These are phyloP conservation scores for Entomortierella lignicola DNA, from an alignment of 192 early-diverging fungal species.

Conservation along the genomic window DNA sequence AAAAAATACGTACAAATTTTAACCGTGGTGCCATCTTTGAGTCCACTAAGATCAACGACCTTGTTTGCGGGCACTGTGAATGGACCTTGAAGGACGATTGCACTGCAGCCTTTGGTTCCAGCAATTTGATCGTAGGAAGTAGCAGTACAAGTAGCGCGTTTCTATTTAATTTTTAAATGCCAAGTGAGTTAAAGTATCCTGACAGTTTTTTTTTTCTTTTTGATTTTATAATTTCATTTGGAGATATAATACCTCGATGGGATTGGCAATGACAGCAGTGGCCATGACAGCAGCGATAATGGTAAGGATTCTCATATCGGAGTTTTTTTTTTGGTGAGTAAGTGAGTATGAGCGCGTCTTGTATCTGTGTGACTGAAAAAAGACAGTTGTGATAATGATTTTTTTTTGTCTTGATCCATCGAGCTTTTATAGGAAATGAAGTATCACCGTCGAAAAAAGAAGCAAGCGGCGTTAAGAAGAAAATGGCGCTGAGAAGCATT, in stretches of 20 bases:
- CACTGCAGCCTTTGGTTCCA: conserved; percentile 24
- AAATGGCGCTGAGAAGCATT: no score
- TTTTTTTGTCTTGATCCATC: neutral
- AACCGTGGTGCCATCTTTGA: conserved; percentile 52
- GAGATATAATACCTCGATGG: conserved; percentile 9
- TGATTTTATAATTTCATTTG: neutral
- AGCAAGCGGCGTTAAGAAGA: no score
- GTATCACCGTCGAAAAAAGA: no score
- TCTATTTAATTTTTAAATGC: conserved; percentile 5
- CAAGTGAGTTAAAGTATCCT: neutral
- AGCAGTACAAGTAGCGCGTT: conserved; percentile 16
- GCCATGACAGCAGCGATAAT: conserved; percentile 28
- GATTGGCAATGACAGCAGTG: conserved; percentile 19
- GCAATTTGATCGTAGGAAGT: conserved; percentile 36
- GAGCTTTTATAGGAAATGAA: neutral
- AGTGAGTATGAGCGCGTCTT: conserved; percentile 6
- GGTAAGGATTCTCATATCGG: conserved; percentile 21
- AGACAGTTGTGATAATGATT: neutral
- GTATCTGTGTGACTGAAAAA: conserved; percentile 9
- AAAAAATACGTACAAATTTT: conserved; percentile 31
- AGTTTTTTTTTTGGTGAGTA: neutral
- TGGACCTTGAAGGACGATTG: conserved; percentile 48
- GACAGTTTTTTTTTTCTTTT: neutral
- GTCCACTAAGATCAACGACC: conserved; percentile 49
- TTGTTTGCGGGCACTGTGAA: conserved; percentile 56